Evolutionary conservation across 108 stramenopile genomes (phyloP).

Genomic region (Conticribra guillardii): DNA sequence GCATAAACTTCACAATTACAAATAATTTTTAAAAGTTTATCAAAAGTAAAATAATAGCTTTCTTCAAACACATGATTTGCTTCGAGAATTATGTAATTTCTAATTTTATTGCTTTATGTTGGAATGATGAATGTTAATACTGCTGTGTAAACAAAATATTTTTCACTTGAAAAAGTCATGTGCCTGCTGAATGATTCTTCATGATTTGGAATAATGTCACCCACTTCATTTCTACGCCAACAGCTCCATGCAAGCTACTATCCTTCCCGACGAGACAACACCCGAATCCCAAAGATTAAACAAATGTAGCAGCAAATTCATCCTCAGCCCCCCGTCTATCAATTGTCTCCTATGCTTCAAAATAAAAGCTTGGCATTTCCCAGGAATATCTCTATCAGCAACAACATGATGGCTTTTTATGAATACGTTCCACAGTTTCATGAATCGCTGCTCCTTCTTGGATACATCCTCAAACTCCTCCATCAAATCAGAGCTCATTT

Average conservation of each 20-base stretch:
- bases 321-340: slow-evolving; percentile 14
- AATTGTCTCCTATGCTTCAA: slow-evolving; percentile 20
- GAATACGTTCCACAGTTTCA: slow-evolving; percentile 66
- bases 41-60: no score
- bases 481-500: slow-evolving; percentile 39
- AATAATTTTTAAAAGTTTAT: no score
- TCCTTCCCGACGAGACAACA: slow-evolving; percentile 38
- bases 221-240: no score
- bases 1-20: no score
- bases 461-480: slow-evolving; percentile 67
- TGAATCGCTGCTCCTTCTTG: slow-evolving; percentile 50
- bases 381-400: slow-evolving; percentile 46
- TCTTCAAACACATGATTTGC: no score
- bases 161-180: no score
- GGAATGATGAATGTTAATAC: no score
- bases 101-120: no score
- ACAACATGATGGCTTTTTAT: slow-evolving; percentile 40
- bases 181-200: no score
- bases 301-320: slow-evolving; percentile 44
- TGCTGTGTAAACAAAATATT: no score
- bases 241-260: slow-evolving; percentile 24
- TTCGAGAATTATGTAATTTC: no score
- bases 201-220: no score
- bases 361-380: slow-evolving; percentile 39
- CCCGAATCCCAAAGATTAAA: slow-evolving; percentile 51